A percentile compares a stretch with the other conserved stretches of the same genome.
Conservation (phyloP, 306 rosid genomes). For the Hippophae tibetana region DNA sequence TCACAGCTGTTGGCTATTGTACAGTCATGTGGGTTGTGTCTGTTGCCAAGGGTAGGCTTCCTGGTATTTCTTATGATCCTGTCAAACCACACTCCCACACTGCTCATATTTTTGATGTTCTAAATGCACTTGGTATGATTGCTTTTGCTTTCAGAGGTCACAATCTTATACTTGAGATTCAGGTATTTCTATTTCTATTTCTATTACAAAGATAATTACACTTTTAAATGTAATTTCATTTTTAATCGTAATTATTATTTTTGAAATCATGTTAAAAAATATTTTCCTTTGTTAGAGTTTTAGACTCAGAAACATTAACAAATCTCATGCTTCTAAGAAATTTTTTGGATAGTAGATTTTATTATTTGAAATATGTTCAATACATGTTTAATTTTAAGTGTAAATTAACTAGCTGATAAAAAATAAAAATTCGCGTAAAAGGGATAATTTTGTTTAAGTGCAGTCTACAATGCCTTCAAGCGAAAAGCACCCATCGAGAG, state of each 20-base stretch:
- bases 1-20: slow-evolving; percentile 31
- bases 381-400: no score
- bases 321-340: no score
- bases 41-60: slow-evolving; percentile 25
- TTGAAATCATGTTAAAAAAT: no score
- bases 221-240: no score
- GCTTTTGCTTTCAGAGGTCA: slow-evolving; percentile 52
- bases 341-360: no score
- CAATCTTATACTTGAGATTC: slow-evolving; percentile 42
- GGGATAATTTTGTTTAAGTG: background rate
- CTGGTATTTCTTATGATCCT: slow-evolving; percentile 25
- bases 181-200: slow-evolving; percentile 27
- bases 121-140: slow-evolving; percentile 39
- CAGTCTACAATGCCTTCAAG: slow-evolving; percentile 50
- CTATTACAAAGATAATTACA: no score
- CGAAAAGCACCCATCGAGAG: slow-evolving; percentile 41
- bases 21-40: slow-evolving; percentile 37
- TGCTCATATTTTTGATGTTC: slow-evolving; percentile 19
- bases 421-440: no score
- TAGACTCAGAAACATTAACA: no score
- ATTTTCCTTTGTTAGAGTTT: no score
- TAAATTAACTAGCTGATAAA: no score
- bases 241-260: no score
- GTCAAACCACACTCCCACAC: background rate
- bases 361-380: no score